These are phyloP conservation scores for Toxoplasma gondii DNA, from an alignment of 169 alveolate genomes.

Conservation along the genomic window DNA sequence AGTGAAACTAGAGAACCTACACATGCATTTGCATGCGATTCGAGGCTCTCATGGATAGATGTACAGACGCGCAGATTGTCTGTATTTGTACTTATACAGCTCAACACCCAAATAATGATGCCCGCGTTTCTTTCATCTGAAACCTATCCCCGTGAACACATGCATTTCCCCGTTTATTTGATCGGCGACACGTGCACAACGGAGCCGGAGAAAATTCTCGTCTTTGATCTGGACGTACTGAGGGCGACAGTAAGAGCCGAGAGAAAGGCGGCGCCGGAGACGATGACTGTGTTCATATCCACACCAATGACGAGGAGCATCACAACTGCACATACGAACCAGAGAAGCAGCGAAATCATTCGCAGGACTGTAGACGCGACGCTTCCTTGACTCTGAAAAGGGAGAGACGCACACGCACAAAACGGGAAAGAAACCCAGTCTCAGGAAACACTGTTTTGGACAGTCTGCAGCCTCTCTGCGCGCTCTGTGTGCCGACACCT, in stretches of 20 bases:
- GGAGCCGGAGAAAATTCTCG: no score
- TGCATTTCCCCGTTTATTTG: no score
- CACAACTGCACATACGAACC: conserved; percentile 56
- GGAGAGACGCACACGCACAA: not conserved
- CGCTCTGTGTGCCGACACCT: no score
- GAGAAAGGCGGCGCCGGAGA: conserved; percentile 64
- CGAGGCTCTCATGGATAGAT: no score
- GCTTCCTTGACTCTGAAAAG: conserved; percentile 58
- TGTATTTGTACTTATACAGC: no score
- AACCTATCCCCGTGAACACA: no score
- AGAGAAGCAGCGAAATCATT: conserved; percentile 48
- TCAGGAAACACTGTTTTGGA: not conserved
- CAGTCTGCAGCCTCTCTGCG: no score
- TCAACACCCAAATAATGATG: no score
- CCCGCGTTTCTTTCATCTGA: no score
- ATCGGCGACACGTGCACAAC: no score
- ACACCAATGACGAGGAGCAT: conserved; percentile 57
- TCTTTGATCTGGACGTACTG: conserved; percentile 27
- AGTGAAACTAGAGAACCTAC: no score
- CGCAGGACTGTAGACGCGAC: conserved; percentile 52
- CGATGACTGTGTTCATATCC: conserved; percentile 61
- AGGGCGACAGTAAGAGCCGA: conserved; percentile 64
- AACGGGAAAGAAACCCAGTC: not conserved
- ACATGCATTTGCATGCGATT: no score
- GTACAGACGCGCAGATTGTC: not conserved